Percentiles rank a stretch among this genome's conserved stretches.
These are phyloP conservation scores for Colletotrichum karsti DNA, from an alignment of 2,329 filamentous ascomycete species.

Conservation along the genomic window DNA sequence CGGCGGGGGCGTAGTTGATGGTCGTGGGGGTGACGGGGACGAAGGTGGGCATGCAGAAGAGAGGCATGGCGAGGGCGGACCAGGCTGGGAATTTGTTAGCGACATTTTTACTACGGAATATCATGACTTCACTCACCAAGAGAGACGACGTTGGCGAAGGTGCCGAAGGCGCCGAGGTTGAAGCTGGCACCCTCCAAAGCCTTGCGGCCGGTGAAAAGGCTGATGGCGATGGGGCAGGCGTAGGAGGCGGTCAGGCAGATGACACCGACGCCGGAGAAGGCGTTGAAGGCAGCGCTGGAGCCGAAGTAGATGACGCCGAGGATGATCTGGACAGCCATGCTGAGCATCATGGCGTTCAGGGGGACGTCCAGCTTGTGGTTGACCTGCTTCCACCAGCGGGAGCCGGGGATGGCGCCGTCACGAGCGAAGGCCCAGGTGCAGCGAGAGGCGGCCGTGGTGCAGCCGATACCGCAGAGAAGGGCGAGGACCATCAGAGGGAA, in stretches of 20 bases:
- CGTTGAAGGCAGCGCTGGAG: constrained; percentile 74
- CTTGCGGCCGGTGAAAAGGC: constrained; percentile 66
- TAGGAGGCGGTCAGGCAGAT: constrained; percentile 76
- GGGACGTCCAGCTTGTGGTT: constrained; percentile 71
- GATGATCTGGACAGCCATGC: constrained; percentile 69
- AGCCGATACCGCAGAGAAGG: constrained; percentile 73
- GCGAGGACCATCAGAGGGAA: constrained; percentile 73
- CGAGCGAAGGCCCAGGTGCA: constrained; percentile 76
- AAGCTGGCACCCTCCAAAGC: constrained; percentile 66
- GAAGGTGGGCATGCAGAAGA: constrained; percentile 77
- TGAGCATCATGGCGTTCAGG: constrained; percentile 77
- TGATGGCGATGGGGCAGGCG: constrained; percentile 72
- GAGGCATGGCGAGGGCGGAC: constrained; percentile 73
- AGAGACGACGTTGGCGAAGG: constrained; percentile 70
- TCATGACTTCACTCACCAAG: constrained; percentile 57
- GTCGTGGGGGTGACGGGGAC: constrained; percentile 66
- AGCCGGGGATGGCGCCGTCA: constrained; percentile 74
- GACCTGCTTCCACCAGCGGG: constrained; percentile 67
- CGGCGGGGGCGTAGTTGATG: constrained; percentile 80
- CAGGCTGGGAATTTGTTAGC: constrained; percentile 58
- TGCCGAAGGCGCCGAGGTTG: constrained; percentile 69
- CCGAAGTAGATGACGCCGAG: constrained; percentile 77
- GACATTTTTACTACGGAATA: background rate
- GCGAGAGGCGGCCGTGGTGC: constrained; percentile 74
- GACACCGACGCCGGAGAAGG: constrained; percentile 75